These are phyloP conservation scores for Ormosia emarginata DNA, from an alignment of 306 rosid genomes.

Conservation along the genomic window DNA sequence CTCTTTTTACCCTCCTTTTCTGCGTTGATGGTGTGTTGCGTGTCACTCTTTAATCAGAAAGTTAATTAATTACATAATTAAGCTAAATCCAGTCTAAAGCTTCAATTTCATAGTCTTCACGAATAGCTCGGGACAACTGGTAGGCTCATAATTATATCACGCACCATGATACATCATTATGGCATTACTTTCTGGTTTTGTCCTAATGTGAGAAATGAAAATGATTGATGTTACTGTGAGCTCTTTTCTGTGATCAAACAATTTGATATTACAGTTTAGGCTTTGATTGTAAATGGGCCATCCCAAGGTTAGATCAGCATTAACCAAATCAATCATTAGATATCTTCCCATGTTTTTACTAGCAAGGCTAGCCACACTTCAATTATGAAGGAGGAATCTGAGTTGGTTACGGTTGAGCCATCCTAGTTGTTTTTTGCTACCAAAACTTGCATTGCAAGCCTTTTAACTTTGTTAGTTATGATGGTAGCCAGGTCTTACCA, in stretches of 20 bases:
- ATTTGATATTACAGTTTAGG: neutral
- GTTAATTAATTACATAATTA: neutral
- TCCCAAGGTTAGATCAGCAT: neutral
- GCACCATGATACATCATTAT: neutral
- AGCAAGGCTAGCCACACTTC: conserved; percentile 3
- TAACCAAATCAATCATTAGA: neutral
- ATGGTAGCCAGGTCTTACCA: conserved; percentile 12
- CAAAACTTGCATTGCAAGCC: conserved; percentile 36
- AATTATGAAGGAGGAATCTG: neutral
- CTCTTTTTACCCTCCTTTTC: neutral
- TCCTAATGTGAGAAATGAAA: neutral
- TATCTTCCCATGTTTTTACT: neutral
- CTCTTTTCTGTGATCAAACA: neutral
- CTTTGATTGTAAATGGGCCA: neutral
- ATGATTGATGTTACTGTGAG: neutral
- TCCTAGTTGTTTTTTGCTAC: conserved; percentile 31
- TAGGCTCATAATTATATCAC: neutral
- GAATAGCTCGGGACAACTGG: neutral
- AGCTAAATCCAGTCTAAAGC: neutral
- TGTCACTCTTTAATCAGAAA: conserved; percentile 5
- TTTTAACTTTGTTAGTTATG: conserved; percentile 10
- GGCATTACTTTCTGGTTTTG: neutral
- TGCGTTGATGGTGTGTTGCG: neutral
- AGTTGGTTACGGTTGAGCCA: conserved; percentile 47
- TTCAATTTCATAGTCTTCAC: neutral